These are phyloP conservation scores for Plasmodium reichenowi DNA, from an alignment of 169 alveolate species.

Conservation along the genomic window DNA sequence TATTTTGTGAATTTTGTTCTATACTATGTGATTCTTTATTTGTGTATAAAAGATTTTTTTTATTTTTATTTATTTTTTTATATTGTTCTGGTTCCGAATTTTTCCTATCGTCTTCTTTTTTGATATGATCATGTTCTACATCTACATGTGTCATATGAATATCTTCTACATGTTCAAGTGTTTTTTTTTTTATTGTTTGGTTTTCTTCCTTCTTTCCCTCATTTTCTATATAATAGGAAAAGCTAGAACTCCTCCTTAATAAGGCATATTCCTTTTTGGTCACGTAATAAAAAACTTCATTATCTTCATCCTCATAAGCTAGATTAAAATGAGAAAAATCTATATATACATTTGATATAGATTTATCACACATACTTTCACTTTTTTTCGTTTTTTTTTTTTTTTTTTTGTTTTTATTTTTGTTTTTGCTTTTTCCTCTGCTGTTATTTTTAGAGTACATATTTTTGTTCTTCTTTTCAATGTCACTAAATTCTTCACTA, in stretches of 20 bases:
- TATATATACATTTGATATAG: slow-evolving; percentile 34
- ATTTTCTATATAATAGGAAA: no score
- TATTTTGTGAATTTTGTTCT: neutral
- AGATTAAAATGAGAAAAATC: slow-evolving; percentile 39
- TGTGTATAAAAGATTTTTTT: neutral
- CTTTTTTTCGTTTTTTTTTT: slow-evolving; percentile 12
- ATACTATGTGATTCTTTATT: neutral
- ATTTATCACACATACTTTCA: neutral
- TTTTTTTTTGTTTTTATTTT: slow-evolving; percentile 1
- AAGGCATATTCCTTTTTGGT: slow-evolving; percentile 27
- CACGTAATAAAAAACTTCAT: slow-evolving; percentile 27
- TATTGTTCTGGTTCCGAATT: neutral
- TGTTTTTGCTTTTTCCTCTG: neutral
- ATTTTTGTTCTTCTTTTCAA: neutral
- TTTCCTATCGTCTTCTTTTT: neutral
- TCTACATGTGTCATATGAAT: neutral
- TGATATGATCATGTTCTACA: neutral
- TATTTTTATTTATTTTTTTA: neutral
- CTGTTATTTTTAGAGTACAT: neutral
- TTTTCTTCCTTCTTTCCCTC: neutral
- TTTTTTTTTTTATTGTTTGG: neutral
- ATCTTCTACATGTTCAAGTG: neutral
- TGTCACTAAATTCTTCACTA: neutral
- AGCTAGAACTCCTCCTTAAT: slow-evolving; percentile 2
- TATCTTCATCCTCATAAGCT: slow-evolving; percentile 35